These are phyloP conservation scores for Boletus subparvulus DNA, from an alignment of 768 basidiomycete genomes.

Conservation along the genomic window DNA sequence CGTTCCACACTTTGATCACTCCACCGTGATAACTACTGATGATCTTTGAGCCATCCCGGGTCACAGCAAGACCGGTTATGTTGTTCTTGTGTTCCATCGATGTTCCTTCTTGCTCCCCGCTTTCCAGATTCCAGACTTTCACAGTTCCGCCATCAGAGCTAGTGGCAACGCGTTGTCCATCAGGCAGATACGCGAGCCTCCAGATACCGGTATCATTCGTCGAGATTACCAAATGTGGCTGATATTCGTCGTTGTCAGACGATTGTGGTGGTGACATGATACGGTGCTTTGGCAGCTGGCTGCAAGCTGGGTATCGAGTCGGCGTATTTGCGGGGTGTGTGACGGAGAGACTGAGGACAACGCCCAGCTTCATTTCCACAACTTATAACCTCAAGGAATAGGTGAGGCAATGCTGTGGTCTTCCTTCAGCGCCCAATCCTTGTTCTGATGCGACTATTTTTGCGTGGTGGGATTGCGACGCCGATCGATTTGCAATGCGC, in stretches of 20 bases:
- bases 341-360: no score
- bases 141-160: neutral
- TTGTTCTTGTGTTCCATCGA: neutral
- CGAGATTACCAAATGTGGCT: neutral
- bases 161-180: constrained; percentile 5
- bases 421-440: no score
- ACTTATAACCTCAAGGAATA: no score
- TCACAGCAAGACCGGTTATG: neutral
- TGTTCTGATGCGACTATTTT: no score
- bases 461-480: no score
- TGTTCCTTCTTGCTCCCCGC: constrained; percentile 3
- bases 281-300: no score
- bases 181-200: constrained; percentile 4
- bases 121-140: constrained; percentile 4
- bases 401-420: no score
- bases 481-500: no score
- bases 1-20: constrained; percentile 4
- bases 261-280: no score
- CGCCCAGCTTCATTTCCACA: no score
- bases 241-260: neutral
- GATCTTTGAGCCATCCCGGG: neutral
- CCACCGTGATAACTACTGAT: neutral
- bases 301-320: no score
- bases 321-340: no score
- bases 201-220: neutral